A percentile compares a stretch with the other conserved stretches of the same genome.
Evolutionary conservation across 208 protist genomes (phyloP).

Genomic region (Angomonas deanei): DNA sequence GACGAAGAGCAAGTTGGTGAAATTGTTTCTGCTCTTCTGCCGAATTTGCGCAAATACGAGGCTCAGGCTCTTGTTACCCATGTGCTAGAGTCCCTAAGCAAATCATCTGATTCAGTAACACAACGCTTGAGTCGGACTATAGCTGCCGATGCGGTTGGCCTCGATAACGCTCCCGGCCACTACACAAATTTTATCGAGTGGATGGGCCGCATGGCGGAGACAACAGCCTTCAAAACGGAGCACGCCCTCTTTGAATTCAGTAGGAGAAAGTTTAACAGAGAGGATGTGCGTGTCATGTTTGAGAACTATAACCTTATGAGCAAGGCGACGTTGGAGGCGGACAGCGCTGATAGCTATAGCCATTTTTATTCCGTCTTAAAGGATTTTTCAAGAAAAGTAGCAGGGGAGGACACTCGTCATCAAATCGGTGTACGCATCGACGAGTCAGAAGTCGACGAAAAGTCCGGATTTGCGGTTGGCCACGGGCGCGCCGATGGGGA

Average conservation of each 20-base stretch:
- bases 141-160: conserved; percentile 77
- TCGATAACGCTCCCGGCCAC: conserved; percentile 82
- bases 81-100: conserved; percentile 80
- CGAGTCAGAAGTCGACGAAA: conserved; percentile 63
- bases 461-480: conserved; percentile 77
- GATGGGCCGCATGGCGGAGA: conserved; percentile 86
- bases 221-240: conserved; percentile 87
- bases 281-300: conserved; percentile 88
- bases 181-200: conserved; percentile 91
- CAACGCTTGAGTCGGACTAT: conserved; percentile 76
- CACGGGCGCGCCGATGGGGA: conserved; percentile 78
- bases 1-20: conserved; percentile 83
- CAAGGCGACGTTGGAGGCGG: conserved; percentile 59
- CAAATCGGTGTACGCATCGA: conserved; percentile 91
- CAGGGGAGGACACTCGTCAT: conserved; percentile 79
- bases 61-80: conserved; percentile 66
- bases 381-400: conserved; percentile 86
- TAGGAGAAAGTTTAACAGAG: conserved; percentile 77
- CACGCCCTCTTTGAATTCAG: conserved; percentile 87
- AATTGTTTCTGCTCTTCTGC: conserved; percentile 76
- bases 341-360: conserved; percentile 85
- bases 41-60: conserved; percentile 62
- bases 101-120: conserved; percentile 50
- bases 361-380: conserved; percentile 83
- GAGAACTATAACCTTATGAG: conserved; percentile 90